Conservation (phyloP, 2,329 filamentous ascomycete genomes). For the Aspergillus floridensis region DNA sequence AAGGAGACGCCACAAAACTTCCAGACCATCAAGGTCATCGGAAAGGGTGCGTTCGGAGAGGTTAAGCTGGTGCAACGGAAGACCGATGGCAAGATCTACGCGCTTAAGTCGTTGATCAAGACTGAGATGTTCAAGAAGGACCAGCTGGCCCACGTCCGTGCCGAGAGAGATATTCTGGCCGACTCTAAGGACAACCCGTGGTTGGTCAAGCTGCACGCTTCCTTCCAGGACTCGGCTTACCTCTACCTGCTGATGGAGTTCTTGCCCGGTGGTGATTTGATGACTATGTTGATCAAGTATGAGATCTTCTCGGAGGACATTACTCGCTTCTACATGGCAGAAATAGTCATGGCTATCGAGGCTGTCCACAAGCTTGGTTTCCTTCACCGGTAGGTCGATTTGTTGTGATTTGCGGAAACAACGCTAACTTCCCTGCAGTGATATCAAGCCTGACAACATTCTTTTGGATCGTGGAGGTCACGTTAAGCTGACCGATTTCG, state of each 20-base stretch:
- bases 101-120: conserved; percentile 97
- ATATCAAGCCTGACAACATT: conserved; percentile 99
- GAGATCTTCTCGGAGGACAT: conserved; percentile 99
- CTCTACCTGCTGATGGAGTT: conserved; percentile 99
- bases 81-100: conserved; percentile 94
- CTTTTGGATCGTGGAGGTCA: conserved; percentile 91
- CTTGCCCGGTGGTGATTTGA: conserved; percentile 92
- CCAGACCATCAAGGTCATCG: conserved; percentile 94
- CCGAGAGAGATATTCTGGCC: conserved; percentile 94
- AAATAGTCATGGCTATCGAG: conserved; percentile 97
- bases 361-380: conserved; percentile 97
- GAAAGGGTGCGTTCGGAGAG: conserved; percentile 97
- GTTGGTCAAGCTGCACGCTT: conserved; percentile 98
- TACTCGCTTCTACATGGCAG: conserved; percentile 97
- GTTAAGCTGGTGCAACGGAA: conserved; percentile 97
- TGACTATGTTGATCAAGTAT: conserved; percentile 99
- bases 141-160: conserved; percentile 93
- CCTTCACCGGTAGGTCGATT: conserved; percentile 78
- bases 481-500: conserved; percentile 97
- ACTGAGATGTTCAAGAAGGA: conserved; percentile 99
- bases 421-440: conserved; percentile 53
- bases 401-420: neutral
- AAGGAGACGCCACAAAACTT: conserved; percentile 95
- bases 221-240: conserved; percentile 94
- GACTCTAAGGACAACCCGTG: conserved; percentile 96